These are phyloP conservation scores for Sporobolomyces phaffii DNA, from an alignment of 768 basidiomycete species.

Conservation along the genomic window DNA sequence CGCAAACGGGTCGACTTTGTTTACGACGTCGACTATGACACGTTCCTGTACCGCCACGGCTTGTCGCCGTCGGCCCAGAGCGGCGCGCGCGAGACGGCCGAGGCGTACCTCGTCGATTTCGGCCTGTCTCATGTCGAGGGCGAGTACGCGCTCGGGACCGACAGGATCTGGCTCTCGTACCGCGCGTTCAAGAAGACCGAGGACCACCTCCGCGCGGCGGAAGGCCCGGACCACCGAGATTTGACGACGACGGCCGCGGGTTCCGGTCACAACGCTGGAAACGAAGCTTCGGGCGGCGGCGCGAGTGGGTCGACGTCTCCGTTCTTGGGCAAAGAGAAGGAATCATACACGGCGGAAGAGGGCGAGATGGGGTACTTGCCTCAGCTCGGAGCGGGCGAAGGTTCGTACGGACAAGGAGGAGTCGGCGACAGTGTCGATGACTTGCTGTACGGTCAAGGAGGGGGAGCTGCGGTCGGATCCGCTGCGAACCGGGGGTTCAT, in stretches of 20 bases:
- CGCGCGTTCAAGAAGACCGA: slow-evolving; percentile 76
- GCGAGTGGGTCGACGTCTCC: background rate
- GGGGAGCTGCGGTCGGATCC: background rate
- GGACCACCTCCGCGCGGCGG: slow-evolving; percentile 70
- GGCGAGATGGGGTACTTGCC: slow-evolving; percentile 21
- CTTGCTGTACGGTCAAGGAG: slow-evolving; percentile 20
- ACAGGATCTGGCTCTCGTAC: slow-evolving; percentile 79
- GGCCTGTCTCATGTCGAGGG: background rate
- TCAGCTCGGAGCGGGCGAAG: slow-evolving; percentile 11
- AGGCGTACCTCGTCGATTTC: slow-evolving; percentile 18
- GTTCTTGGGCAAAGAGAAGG: slow-evolving; percentile 10
- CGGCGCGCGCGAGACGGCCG: background rate
- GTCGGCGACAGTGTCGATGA: slow-evolving; percentile 34
- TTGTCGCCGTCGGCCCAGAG: slow-evolving; percentile 38
- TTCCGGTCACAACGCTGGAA: no score
- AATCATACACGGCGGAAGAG: background rate
- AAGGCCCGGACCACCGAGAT: slow-evolving; percentile 54
- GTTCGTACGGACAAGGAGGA: background rate
- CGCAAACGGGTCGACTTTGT: slow-evolving; percentile 61
- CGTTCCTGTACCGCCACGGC: slow-evolving; percentile 72
- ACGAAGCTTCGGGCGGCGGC: no score
- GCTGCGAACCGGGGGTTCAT: slow-evolving; percentile 15
- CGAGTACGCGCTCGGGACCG: slow-evolving; percentile 61
- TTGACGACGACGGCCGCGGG: background rate
- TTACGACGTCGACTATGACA: slow-evolving; percentile 56